phyloP scores from a whole-genome alignment of 225 moss, liverwort and hornwort species.

The Asterella californica region DNA sequence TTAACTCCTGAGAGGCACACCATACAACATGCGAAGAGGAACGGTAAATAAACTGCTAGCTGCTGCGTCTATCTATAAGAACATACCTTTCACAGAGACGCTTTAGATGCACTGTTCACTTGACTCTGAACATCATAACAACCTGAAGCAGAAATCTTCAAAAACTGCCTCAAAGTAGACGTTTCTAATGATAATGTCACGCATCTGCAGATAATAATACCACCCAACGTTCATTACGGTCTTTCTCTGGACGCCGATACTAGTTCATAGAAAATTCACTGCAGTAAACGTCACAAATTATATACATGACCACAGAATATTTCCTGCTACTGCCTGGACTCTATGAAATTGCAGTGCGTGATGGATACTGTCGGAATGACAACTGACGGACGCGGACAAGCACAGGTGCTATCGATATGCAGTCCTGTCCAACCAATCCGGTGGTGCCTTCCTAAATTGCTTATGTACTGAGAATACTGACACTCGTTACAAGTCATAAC shows the following conservation, averaged over 20 bases:
- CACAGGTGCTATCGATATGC: neutral
- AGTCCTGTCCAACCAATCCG: neutral
- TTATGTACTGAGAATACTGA: neutral
- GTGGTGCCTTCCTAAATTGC: neutral
- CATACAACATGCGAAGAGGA: neutral
- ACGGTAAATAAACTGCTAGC: neutral
- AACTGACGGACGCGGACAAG: neutral
- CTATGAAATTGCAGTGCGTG: neutral
- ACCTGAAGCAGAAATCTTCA: constrained; percentile 13
- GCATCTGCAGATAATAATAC: constrained; percentile 19
- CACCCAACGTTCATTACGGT: neutral
- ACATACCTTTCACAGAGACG: constrained; percentile 21
- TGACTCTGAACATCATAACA: constrained; percentile 13
- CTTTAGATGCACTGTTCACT: constrained; percentile 7
- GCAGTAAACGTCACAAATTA: neutral
- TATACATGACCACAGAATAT: neutral
- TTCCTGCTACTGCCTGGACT: neutral
- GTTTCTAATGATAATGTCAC: constrained; percentile 25
- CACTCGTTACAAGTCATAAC: neutral
- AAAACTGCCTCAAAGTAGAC: constrained; percentile 19
- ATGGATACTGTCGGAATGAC: neutral
- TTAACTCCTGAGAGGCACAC: neutral
- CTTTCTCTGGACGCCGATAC: neutral
- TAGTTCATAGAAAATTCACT: neutral
- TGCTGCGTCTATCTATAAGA: neutral